phyloP scores from a whole-genome alignment of 1,284 basidiomycete species.

The Neolentinus lepideus region DNA sequence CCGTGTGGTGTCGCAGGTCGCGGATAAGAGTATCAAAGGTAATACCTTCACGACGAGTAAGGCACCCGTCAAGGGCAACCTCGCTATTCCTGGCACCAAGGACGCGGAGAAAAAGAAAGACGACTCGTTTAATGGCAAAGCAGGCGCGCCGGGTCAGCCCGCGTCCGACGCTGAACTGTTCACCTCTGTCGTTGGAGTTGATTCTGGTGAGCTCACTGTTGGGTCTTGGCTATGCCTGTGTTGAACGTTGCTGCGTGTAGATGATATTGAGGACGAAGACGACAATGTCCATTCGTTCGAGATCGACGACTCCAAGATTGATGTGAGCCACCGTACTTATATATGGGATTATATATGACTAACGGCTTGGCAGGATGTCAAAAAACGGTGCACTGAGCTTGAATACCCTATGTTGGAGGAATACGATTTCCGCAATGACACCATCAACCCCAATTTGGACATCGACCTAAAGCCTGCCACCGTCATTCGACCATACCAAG shows the following conservation, averaged over 20 bases:
- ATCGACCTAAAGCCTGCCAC: conserved; percentile 97
- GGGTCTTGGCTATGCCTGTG: neutral
- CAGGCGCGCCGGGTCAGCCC: conserved; percentile 23
- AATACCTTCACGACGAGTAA: conserved; percentile 82
- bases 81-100: conserved; percentile 83
- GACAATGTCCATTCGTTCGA: conserved; percentile 95
- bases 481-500: conserved; percentile 94
- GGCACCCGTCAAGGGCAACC: conserved; percentile 72
- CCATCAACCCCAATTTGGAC: conserved; percentile 88
- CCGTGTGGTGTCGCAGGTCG: conserved; percentile 56
- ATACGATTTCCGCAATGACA: conserved; percentile 97
- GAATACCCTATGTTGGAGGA: conserved; percentile 97
- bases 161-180: conserved; percentile 71
- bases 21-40: conserved; percentile 65
- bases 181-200: conserved; percentile 88
- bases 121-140: conserved; percentile 32
- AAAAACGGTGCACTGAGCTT: conserved; percentile 89
- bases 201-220: conserved; percentile 47
- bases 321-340: conserved; percentile 40
- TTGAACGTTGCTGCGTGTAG: conserved; percentile 30
- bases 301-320: conserved; percentile 87
- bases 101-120: conserved; percentile 63
- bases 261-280: conserved; percentile 94
- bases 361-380: conserved; percentile 60
- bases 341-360: too few species aligned